phyloP scores from a whole-genome alignment of 2,329 filamentous ascomycete genomes.

The Diatrype stigma region DNA sequence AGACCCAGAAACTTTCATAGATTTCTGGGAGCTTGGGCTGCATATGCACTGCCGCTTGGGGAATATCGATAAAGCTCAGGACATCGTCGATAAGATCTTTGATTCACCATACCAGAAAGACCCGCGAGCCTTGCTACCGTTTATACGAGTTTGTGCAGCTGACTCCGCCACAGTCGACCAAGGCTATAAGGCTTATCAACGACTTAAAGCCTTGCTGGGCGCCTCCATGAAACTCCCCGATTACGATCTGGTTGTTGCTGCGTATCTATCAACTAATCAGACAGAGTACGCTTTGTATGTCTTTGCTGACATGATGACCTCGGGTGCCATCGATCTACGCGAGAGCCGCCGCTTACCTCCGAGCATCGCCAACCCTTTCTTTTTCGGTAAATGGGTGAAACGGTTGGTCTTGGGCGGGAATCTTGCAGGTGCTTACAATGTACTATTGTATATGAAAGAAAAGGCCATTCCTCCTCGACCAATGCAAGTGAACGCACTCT shows the following conservation, averaged over 20 bases:
- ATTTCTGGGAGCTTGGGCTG: slow-evolving; percentile 62
- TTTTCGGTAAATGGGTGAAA: slow-evolving; percentile 87
- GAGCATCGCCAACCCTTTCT: slow-evolving; percentile 66
- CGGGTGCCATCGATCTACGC: slow-evolving; percentile 47
- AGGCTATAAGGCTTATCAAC: slow-evolving; percentile 66
- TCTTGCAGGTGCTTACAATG: slow-evolving; percentile 65
- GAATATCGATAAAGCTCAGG: slow-evolving; percentile 55
- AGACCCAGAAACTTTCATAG: slow-evolving; percentile 41
- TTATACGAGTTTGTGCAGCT: slow-evolving; percentile 65
- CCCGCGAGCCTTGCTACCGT: slow-evolving; percentile 56
- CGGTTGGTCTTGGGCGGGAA: slow-evolving; percentile 71
- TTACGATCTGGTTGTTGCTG: slow-evolving; percentile 70
- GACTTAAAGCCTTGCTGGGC: slow-evolving; percentile 58
- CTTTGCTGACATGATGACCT: slow-evolving; percentile 87
- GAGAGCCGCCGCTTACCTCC: slow-evolving; percentile 40
- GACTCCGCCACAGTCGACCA: slow-evolving; percentile 44
- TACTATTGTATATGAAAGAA: slow-evolving; percentile 71
- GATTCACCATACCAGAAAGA: slow-evolving; percentile 40
- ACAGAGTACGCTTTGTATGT: slow-evolving; percentile 66
- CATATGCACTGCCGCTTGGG: slow-evolving; percentile 58
- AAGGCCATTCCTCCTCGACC: slow-evolving; percentile 64
- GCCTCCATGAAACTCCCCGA: slow-evolving; percentile 63
- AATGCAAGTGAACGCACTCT: slow-evolving; percentile 76
- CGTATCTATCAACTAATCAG: slow-evolving; percentile 63
- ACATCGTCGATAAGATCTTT: slow-evolving; percentile 52